Percentiles rank a stretch among this genome's conserved stretches.
Conservation (phyloP, 2,329 filamentous ascomycete genomes). For the Fusarium redolens region DNA sequence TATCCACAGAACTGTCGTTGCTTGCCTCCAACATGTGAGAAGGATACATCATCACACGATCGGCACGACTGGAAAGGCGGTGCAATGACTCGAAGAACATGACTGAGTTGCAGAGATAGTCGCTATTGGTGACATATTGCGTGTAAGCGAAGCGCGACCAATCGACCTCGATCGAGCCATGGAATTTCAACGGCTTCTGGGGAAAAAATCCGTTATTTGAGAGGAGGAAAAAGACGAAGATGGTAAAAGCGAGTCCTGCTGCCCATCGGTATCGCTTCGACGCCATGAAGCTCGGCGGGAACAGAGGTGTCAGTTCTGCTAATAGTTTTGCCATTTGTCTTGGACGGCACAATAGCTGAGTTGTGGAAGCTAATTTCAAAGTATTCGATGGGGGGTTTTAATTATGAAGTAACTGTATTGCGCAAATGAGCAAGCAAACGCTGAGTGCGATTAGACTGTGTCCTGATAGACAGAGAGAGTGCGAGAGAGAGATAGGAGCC, state of each 20-base stretch:
- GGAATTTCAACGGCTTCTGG: not conserved
- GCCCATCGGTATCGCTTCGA: not conserved
- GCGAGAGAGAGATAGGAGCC: not conserved
- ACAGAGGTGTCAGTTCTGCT: not conserved
- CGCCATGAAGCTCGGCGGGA: not conserved
- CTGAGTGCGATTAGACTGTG: not conserved
- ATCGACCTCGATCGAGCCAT: not conserved
- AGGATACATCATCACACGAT: conserved; percentile 60
- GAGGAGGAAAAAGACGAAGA: not conserved
- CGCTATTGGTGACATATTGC: conserved; percentile 60
- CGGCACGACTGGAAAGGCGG: conserved; percentile 55
- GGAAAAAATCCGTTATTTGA: not conserved
- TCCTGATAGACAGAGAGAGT: not conserved
- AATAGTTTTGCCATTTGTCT: not conserved
- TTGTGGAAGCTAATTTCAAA: no score
- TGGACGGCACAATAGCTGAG: no score
- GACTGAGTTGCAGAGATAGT: conserved; percentile 62
- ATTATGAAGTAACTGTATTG: not conserved
- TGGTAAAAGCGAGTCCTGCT: accelerated
- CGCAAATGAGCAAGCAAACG: not conserved
- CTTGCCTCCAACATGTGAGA: conserved; percentile 50
- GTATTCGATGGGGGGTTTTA: not conserved
- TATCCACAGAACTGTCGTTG: conserved; percentile 42
- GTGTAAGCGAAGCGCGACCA: conserved; percentile 56
- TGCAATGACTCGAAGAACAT: conserved; percentile 61